These are phyloP conservation scores for Pyrus bretschneideri DNA, from an alignment of 306 rosid species.

Conservation along the genomic window DNA sequence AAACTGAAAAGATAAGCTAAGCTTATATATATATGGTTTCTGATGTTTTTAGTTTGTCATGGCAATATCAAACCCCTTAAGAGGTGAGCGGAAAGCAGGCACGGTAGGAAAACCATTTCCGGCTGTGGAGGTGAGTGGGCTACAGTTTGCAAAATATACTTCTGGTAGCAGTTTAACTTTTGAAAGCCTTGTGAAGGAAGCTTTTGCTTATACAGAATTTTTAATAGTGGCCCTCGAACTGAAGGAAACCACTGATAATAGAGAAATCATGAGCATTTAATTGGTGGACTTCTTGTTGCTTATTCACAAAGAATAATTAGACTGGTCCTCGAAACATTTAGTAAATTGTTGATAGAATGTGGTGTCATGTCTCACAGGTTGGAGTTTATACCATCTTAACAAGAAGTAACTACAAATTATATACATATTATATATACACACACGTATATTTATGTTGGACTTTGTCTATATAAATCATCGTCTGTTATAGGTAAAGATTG, in stretches of 20 bases:
- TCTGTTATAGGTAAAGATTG: constrained; percentile 52
- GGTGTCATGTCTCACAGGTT: neutral
- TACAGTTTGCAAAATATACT: constrained; percentile 4
- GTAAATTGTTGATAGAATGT: neutral
- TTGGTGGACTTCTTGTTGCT: neutral
- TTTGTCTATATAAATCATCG: constrained; percentile 1
- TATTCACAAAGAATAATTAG: neutral
- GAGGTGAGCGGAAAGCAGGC: constrained; percentile 80
- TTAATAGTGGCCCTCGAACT: neutral
- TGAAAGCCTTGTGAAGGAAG: neutral
- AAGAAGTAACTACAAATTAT: neutral
- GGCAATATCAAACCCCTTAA: constrained; percentile 92
- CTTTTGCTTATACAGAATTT: neutral
- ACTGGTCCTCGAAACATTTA: neutral
- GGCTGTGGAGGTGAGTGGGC: constrained; percentile 68
- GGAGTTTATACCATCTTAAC: neutral
- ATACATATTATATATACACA: too few relatives aligned
- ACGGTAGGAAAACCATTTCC: constrained; percentile 95
- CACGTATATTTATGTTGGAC: neutral
- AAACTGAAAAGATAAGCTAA: neutral
- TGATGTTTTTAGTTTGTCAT: constrained; percentile 71
- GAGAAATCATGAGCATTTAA: neutral
- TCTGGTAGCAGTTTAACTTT: neutral
- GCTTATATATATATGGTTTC: constrained; percentile 10
- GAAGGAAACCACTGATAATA: neutral